Base-by-base conservation (phyloP, 2,329 filamentous ascomycete genomes). In the Colletotrichum orbiculare region DNA sequence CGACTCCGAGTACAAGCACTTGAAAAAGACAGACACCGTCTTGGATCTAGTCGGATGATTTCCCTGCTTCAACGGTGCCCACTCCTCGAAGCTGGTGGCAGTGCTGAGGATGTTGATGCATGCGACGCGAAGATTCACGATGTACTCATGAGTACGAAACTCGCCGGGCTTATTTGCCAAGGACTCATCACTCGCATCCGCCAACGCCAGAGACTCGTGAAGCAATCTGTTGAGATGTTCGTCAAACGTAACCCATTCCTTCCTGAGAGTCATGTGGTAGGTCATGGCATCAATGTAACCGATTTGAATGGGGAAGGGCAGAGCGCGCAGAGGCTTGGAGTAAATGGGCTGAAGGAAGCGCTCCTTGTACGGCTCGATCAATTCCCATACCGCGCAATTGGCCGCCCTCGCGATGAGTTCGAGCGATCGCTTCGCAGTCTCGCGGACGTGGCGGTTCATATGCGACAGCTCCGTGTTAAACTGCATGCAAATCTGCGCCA, bases 271-370 rank as follows among this genome's bases (percentile, higher is more conserved):
- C 81, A 99, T 87, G 74, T 96, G 96, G 77, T 96, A 99, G 0
- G 93, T 97, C 74, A 99, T 94, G 1, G 96, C 96, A 75, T 99
- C 96, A 70, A 99, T 97, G 74, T 97, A 98, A 4, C 96, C 96
- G 70, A 99, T 99, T 79, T 99, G 96, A 3, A 93, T 95, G 6
- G 93, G 86, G 74, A 99, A 99, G 0, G 96, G 96, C 67, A 99
- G 82, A 1, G 96, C 96, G 67, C 96, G 88, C 17, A 99, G 79
- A 12, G 96, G 96, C 76, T 99, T 99, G 70, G 93, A 92, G 81
- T 96, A 99, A 52, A 99, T 97, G 0, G 94, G 93, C 65, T 90
- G 86, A n/a, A 98, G 82, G 41, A 98, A 85, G 38, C 93, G 87
- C 64, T 98, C 94, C 77, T 96, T 97, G 72, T 97, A 93, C 1